A percentile compares a stretch with the other conserved stretches of the same genome.
Evolutionary conservation across 352 stramenopile genomes (phyloP).

Genomic region (Pilasporangium apinafurcum): DNA sequence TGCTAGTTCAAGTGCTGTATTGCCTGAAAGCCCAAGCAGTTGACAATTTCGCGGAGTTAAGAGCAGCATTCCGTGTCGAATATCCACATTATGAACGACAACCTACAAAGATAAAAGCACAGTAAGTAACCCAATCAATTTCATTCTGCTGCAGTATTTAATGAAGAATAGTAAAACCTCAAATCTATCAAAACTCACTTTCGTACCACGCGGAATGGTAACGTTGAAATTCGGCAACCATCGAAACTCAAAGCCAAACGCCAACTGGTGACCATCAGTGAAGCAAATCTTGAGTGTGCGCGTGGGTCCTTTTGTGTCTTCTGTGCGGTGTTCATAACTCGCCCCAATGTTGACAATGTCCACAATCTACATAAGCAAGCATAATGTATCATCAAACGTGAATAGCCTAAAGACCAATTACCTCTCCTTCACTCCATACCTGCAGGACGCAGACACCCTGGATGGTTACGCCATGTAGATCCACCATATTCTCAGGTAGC

Average conservation of each 20-base stretch:
- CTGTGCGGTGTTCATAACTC: constrained; percentile 63
- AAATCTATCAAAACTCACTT: constrained; percentile 36
- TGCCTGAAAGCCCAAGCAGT: constrained; percentile 34
- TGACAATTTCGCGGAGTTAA: constrained; percentile 63
- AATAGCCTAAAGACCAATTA: neutral
- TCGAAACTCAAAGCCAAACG: constrained; percentile 69
- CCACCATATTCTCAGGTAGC: constrained; percentile 36
- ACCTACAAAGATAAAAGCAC: constrained; percentile 15
- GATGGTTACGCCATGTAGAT: constrained; percentile 44
- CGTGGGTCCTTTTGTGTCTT: constrained; percentile 49
- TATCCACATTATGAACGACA: constrained; percentile 48
- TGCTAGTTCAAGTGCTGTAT: constrained; percentile 11
- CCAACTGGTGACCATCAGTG: constrained; percentile 70
- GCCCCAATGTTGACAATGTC: constrained; percentile 76
- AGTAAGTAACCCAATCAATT: no score
- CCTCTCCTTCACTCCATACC: no score
- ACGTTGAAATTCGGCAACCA: constrained; percentile 48
- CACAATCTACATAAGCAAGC: constrained; percentile 36
- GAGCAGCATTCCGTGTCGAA: constrained; percentile 68
- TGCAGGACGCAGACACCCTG: constrained; percentile 72
- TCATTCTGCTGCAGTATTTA: no score
- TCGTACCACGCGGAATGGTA: constrained; percentile 48
- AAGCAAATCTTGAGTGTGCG: constrained; percentile 81
- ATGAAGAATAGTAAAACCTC: no score
- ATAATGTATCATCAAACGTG: neutral